phyloP scores from a whole-genome alignment of 2,329 filamentous ascomycete genomes.

The Sphaerulina vaccinii region DNA sequence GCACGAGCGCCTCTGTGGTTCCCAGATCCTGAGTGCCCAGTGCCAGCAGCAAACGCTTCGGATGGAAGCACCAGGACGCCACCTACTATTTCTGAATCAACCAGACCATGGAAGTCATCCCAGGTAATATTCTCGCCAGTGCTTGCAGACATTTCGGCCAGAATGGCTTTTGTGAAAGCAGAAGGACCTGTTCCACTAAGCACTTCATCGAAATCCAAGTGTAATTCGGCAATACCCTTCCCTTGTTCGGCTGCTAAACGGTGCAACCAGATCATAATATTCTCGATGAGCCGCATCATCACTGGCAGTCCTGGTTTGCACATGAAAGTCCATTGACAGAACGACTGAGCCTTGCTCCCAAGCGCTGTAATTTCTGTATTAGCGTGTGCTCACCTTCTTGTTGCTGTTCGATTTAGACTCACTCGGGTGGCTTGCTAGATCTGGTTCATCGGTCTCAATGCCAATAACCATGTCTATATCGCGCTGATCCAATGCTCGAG shows the following conservation, averaged over 20 bases:
- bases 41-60: conserved; percentile 69
- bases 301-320: conserved; percentile 65
- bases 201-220: conserved; percentile 68
- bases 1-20: conserved; percentile 65
- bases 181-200: conserved; percentile 69
- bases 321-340: conserved; percentile 75
- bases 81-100: conserved; percentile 63
- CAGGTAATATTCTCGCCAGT: conserved; percentile 53
- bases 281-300: conserved; percentile 66
- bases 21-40: conserved; percentile 69
- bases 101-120: conserved; percentile 63
- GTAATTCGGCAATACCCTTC: conserved; percentile 58
- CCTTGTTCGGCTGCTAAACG: conserved; percentile 58
- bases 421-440: conserved; percentile 59
- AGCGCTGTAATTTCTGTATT: conserved; percentile 43
- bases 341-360: conserved; percentile 65
- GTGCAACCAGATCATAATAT: conserved; percentile 65
- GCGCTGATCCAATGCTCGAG: conserved; percentile 58
- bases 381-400: too few relatives aligned
- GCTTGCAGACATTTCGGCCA: conserved; percentile 60
- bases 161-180: conserved; percentile 64
- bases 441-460: conserved; percentile 68
- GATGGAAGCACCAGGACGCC: conserved; percentile 66
- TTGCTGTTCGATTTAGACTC: too few relatives aligned
- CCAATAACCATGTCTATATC: conserved; percentile 68